A percentile compares a stretch with the other conserved stretches of the same genome.
Conservation (phyloP, 2,329 filamentous ascomycete species). For the Alternaria dauci region DNA sequence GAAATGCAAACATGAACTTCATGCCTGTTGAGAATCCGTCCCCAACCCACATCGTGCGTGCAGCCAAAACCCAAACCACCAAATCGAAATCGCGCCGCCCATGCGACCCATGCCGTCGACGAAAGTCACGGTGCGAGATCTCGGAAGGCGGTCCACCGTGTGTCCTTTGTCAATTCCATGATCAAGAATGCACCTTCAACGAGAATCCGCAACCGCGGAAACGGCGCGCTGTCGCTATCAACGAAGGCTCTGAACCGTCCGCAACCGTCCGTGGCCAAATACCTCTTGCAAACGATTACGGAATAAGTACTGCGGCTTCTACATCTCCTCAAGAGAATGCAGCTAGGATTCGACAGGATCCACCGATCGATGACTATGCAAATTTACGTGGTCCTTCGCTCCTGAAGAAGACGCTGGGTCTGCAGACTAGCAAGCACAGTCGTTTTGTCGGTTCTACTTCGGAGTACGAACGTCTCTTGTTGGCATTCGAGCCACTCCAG, state of each 20-base stretch:
- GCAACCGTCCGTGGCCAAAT: neutral
- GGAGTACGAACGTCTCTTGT: constrained; percentile 39
- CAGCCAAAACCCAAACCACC: constrained; percentile 7
- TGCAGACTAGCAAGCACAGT: constrained; percentile 45
- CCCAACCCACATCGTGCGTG: constrained; percentile 20
- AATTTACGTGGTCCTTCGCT: constrained; percentile 46
- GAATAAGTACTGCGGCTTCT: constrained; percentile 1
- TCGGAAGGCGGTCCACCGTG: constrained; percentile 71
- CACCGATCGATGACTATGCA: constrained; percentile 43
- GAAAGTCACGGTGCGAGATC: constrained; percentile 72
- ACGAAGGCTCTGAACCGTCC: constrained; percentile 14
- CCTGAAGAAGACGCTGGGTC: constrained; percentile 46
- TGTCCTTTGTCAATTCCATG: constrained; percentile 71
- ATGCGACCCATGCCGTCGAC: constrained; percentile 72
- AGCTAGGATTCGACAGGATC: constrained; percentile 32
- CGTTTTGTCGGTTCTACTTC: constrained; percentile 41
- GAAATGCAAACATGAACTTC: constrained; percentile 24
- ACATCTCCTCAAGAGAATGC: constrained; percentile 21
- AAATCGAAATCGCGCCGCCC: constrained; percentile 54
- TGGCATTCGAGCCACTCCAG: constrained; percentile 30
- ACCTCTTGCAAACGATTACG: neutral
- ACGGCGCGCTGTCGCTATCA: constrained; percentile 60
- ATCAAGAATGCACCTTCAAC: constrained; percentile 72
- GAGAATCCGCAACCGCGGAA: constrained; percentile 74
- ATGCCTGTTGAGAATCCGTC: constrained; percentile 22